phyloP scores from a whole-genome alignment of 805 yeast genomes.

The Kodamaea sagamina region DNA sequence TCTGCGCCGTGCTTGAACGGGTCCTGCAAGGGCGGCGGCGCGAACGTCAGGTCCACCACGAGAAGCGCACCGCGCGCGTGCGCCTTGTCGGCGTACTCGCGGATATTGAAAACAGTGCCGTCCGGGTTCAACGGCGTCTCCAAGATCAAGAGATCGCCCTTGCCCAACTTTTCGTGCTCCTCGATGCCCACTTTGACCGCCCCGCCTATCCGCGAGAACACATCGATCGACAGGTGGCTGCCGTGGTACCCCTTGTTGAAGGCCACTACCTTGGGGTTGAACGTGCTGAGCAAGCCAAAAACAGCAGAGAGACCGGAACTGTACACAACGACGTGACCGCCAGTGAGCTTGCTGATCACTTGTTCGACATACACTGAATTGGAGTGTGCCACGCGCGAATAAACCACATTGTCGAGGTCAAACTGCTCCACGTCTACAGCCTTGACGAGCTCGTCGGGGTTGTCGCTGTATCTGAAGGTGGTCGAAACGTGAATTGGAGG shows the following conservation, averaged over 20 bases:
- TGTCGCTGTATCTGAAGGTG: constrained; percentile 65
- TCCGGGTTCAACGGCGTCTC: constrained; percentile 90
- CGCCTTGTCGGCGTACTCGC: constrained; percentile 64
- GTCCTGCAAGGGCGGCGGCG: constrained; percentile 86
- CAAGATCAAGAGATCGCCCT: constrained; percentile 78
- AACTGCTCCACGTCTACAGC: constrained; percentile 27
- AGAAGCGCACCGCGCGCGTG: constrained; percentile 75
- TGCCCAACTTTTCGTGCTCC: constrained; percentile 48
- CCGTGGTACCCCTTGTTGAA: constrained; percentile 88
- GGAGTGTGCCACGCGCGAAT: constrained; percentile 78
- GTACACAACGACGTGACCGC: constrained; percentile 67
- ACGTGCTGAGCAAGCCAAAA: constrained; percentile 67
- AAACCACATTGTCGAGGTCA: constrained; percentile 28
- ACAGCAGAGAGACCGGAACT: constrained; percentile 82
- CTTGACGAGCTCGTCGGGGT: constrained; percentile 57
- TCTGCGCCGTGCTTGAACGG: constrained; percentile 86
- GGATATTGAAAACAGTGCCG: constrained; percentile 66
- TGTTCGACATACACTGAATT: constrained; percentile 68
- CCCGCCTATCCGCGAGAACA: constrained; percentile 63
- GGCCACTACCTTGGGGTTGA: constrained; percentile 72
- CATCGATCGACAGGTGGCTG: constrained; percentile 65
- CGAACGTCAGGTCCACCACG: constrained; percentile 84
- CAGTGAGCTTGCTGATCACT: constrained; percentile 58
- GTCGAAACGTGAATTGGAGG: constrained; percentile 84
- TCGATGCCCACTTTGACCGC: constrained; percentile 50